These are phyloP conservation scores for Rhodotorula sp. DNA, from an alignment of 1,284 basidiomycete genomes.

Conservation along the genomic window DNA sequence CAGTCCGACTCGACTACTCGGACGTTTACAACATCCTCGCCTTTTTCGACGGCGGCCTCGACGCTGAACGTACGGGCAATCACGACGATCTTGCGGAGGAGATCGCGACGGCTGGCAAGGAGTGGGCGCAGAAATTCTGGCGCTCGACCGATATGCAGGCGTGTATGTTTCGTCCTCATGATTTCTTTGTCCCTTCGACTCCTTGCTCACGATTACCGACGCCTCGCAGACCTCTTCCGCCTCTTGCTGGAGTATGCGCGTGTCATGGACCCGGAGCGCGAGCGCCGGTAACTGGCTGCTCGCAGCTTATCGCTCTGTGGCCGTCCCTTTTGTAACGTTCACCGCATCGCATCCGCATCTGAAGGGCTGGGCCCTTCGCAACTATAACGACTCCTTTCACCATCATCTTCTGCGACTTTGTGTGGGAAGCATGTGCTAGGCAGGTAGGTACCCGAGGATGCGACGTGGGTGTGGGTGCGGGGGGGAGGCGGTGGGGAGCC, in stretches of 20 bases:
- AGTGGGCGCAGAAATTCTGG: conserved; percentile 55
- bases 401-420: too few species aligned
- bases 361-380: too few species aligned
- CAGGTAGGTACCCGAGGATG: too few species aligned
- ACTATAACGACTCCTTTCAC: too few species aligned
- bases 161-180: conserved; percentile 29
- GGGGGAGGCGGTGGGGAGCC: too few species aligned
- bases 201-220: not conserved
- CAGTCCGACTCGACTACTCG: conserved; percentile 55
- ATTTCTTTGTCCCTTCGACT: not conserved
- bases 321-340: too few species aligned
- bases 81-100: conserved; percentile 54
- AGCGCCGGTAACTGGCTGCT: not conserved
- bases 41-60: conserved; percentile 54
- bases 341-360: too few species aligned
- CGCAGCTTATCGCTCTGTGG: too few species aligned
- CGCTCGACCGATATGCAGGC: conserved; percentile 58
- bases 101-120: conserved; percentile 53
- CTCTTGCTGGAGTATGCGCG: conserved; percentile 38
- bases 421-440: too few species aligned
- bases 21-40: conserved; percentile 57
- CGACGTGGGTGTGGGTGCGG: too few species aligned
- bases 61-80: conserved; percentile 45
- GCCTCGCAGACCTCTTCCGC: conserved; percentile 1
- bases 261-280: conserved; percentile 41